Conservation (phyloP, 345 rosid genomes). For the Microthlaspi erraticum region DNA sequence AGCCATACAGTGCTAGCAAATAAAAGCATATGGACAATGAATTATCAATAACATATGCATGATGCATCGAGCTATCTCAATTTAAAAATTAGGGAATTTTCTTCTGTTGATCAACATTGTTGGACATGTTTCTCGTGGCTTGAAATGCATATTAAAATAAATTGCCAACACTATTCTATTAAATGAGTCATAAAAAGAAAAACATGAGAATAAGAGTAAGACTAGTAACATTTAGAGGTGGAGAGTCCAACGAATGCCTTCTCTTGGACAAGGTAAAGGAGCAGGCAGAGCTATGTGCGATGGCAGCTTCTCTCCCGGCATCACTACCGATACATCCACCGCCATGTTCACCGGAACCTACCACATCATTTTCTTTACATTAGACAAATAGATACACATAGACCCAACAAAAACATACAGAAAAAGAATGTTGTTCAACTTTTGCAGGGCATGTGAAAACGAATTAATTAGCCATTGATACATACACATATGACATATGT, state of each 20-base stretch:
- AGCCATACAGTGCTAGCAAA: neutral
- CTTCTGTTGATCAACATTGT: neutral
- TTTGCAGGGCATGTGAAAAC: slow-evolving; percentile 8
- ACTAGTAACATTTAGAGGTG: slow-evolving; percentile 38
- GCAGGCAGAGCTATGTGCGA: slow-evolving; percentile 87
- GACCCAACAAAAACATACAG: neutral
- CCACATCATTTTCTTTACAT: slow-evolving; percentile 13
- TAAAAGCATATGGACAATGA: neutral
- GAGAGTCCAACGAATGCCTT: slow-evolving; percentile 67
- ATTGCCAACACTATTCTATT: slow-evolving; percentile 24
- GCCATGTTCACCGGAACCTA: slow-evolving; percentile 54
- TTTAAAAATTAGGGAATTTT: neutral
- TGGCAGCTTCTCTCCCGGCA: slow-evolving; percentile 84
- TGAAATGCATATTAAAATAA: neutral
- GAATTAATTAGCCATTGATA: neutral
- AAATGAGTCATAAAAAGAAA: slow-evolving; percentile 12
- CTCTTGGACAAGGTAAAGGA: slow-evolving; percentile 88
- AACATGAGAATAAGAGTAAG: neutral
- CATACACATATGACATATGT: slow-evolving; percentile 12
- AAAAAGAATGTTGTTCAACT: neutral
- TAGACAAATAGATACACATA: neutral
- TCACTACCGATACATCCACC: slow-evolving; percentile 73
- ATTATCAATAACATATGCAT: neutral
- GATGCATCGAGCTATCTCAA: neutral
- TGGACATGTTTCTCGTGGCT: neutral